Conservation (phyloP, 2,329 filamentous ascomycete genomes). For the Verticillium dahliae region DNA sequence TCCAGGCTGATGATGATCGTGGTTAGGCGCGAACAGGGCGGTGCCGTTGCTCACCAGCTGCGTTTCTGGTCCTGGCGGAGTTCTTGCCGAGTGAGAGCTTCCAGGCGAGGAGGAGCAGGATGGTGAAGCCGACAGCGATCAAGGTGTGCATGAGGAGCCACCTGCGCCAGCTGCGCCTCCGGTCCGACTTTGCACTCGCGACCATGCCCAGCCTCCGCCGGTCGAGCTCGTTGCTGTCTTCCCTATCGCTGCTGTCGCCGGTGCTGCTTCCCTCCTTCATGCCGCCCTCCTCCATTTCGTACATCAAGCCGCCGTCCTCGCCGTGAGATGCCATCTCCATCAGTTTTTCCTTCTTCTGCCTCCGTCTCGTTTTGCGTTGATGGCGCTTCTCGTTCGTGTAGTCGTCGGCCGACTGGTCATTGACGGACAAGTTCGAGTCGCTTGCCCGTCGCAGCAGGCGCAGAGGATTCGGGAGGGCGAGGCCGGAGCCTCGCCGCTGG, state of each 20-base stretch:
- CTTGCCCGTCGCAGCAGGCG: slow-evolving; percentile 33
- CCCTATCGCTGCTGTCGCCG: slow-evolving; percentile 54
- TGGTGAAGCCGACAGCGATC: slow-evolving; percentile 46
- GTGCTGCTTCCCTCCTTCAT: slow-evolving; percentile 61
- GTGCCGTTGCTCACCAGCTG: slow-evolving; percentile 69
- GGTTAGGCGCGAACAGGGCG: slow-evolving; percentile 82
- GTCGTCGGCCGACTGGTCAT: slow-evolving; percentile 40
- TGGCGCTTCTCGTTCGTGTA: slow-evolving; percentile 46
- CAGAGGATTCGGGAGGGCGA: slow-evolving; percentile 44
- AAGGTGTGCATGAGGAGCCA: slow-evolving; percentile 47
- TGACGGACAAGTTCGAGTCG: slow-evolving; percentile 25
- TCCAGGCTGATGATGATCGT: slow-evolving; percentile 92
- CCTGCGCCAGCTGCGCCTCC: slow-evolving; percentile 45
- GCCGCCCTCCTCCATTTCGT: slow-evolving; percentile 81
- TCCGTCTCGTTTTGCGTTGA: slow-evolving; percentile 41
- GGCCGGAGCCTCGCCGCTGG: slow-evolving; percentile 40
- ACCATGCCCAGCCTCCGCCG: slow-evolving; percentile 43
- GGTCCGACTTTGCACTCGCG: slow-evolving; percentile 38
- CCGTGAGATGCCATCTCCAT: slow-evolving; percentile 49
- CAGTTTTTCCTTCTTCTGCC: slow-evolving; percentile 46
- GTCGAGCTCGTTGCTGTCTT: slow-evolving; percentile 53
- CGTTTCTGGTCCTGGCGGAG: slow-evolving; percentile 22
- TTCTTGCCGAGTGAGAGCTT: slow-evolving; percentile 43
- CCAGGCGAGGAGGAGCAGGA: slow-evolving; percentile 51
- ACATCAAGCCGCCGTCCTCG: slow-evolving; percentile 74